Percentiles rank a stretch among this genome's conserved stretches.
phyloP scores from a whole-genome alignment of 768 basidiomycete species.

The Macrocybe gigantea region DNA sequence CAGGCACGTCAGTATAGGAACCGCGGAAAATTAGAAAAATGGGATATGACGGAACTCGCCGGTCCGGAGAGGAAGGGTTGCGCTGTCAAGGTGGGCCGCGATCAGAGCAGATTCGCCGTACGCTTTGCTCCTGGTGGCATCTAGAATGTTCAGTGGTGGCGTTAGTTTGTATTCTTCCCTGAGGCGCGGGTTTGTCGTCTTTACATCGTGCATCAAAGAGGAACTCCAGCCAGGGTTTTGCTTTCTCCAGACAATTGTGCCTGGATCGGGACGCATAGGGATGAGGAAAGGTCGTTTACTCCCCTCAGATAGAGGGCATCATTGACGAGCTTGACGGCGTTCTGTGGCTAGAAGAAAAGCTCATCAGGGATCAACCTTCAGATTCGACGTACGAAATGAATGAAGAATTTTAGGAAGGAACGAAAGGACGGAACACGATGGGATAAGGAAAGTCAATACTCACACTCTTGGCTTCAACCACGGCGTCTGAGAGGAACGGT shows the following conservation, averaged over 20 bases:
- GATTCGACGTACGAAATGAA: conserved; percentile 17
- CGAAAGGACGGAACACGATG: conserved; percentile 1
- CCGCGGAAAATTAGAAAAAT: background rate
- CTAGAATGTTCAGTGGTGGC: no score
- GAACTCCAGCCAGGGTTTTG: conserved; percentile 18
- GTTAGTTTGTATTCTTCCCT: no score
- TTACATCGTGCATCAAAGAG: conserved; percentile 8
- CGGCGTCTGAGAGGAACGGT: conserved; percentile 46
- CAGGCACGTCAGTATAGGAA: conserved; percentile 1
- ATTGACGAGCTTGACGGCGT: conserved; percentile 44
- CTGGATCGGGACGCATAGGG: conserved; percentile 46
- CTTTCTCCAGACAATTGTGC: conserved; percentile 33
- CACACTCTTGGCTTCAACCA: conserved; percentile 38
- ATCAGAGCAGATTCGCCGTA: conserved; percentile 56
- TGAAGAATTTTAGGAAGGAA: background rate
- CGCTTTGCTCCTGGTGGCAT: conserved; percentile 2
- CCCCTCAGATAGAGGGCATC: conserved; percentile 56
- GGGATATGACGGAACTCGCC: background rate
- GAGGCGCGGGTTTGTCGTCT: no score
- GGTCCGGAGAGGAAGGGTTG: conserved; percentile 56
- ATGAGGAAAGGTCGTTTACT: conserved; percentile 38
- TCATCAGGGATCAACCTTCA: background rate
- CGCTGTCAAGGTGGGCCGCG: conserved; percentile 52
- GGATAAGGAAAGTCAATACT: conserved; percentile 14
- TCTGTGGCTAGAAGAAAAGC: conserved; percentile 6